Conservation (phyloP, 2,329 filamentous ascomycete species). For the Arthroderma sp. region DNA sequence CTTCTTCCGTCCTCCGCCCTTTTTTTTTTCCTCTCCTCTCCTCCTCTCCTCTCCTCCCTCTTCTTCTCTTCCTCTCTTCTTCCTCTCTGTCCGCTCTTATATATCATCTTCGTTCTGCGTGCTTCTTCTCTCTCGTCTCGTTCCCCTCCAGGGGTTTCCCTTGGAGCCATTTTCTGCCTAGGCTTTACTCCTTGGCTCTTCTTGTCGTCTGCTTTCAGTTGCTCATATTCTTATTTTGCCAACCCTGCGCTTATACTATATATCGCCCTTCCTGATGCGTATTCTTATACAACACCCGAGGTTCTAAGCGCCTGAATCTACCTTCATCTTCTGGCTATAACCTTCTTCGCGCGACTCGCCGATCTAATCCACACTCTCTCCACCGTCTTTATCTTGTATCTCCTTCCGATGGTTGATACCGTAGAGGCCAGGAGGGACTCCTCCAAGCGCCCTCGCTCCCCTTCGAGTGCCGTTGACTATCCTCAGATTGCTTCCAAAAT, state of each 20-base stretch:
- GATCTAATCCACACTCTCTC: background rate
- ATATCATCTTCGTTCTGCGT: slow-evolving; percentile 3
- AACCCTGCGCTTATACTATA: too few species aligned
- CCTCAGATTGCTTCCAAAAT: slow-evolving; percentile 34
- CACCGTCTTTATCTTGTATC: background rate
- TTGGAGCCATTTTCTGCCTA: too few species aligned
- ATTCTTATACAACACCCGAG: background rate
- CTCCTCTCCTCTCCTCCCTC: slow-evolving; percentile 3
- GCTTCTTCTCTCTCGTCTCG: slow-evolving; percentile 37
- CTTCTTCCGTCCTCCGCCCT: background rate
- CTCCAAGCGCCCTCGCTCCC: slow-evolving; percentile 20
- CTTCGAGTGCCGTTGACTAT: slow-evolving; percentile 31
- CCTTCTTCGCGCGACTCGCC: background rate
- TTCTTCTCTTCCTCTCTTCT: slow-evolving; percentile 7
- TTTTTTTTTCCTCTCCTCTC: background rate
- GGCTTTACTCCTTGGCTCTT: too few species aligned
- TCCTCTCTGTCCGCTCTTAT: slow-evolving; percentile 5
- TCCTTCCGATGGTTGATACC: background rate
- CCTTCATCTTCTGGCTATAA: background rate
- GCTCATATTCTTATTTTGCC: too few species aligned
- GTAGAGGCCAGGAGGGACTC: background rate
- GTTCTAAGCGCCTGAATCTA: background rate
- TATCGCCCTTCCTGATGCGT: background rate
- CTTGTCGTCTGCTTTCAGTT: too few species aligned
- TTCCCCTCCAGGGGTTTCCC: background rate